These are phyloP conservation scores for Exophiala sp. DNA, from an alignment of 2,329 filamentous ascomycete genomes.

Conservation along the genomic window DNA sequence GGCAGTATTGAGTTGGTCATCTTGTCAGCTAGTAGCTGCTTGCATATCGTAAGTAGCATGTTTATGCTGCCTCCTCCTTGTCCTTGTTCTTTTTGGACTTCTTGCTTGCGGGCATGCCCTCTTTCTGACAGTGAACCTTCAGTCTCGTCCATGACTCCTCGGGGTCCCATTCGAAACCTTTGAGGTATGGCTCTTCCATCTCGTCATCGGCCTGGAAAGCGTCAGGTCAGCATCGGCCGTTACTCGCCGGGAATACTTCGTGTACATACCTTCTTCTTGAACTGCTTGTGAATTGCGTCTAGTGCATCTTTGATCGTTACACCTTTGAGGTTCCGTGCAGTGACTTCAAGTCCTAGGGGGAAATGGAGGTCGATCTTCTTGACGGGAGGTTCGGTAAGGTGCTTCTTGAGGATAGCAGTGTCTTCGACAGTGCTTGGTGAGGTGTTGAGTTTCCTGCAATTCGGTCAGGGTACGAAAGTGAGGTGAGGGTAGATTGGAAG, in stretches of 20 bases:
- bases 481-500: slow-evolving; percentile 14
- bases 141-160: slow-evolving; percentile 86
- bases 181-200: slow-evolving; percentile 79
- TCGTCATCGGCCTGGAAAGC: slow-evolving; percentile 76
- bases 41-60: slow-evolving; percentile 1
- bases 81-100: slow-evolving; percentile 63
- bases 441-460: slow-evolving; percentile 83
- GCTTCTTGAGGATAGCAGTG: slow-evolving; percentile 75
- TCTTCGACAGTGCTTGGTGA: slow-evolving; percentile 76
- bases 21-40: slow-evolving; percentile 9
- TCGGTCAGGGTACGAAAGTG: not conserved
- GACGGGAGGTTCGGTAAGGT: slow-evolving; percentile 74
- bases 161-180: slow-evolving; percentile 94
- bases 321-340: slow-evolving; percentile 85
- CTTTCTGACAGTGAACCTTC: slow-evolving; percentile 78
- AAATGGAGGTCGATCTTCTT: slow-evolving; percentile 95
- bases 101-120: slow-evolving; percentile 56
- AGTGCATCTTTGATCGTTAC: slow-evolving; percentile 96
- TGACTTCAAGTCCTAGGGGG: slow-evolving; percentile 80
- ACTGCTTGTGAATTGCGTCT: slow-evolving; percentile 92
- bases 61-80: slow-evolving; percentile 27
- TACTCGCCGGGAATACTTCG: not conserved
- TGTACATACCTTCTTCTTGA: slow-evolving; percentile 82
- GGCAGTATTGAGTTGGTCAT: slow-evolving; percentile 17
- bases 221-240: slow-evolving; percentile 12